A percentile compares a stretch with the other conserved stretches of the same genome.
Evolutionary conservation across 306 rosid species (phyloP).

Genomic region (Quercus bicolor): DNA sequence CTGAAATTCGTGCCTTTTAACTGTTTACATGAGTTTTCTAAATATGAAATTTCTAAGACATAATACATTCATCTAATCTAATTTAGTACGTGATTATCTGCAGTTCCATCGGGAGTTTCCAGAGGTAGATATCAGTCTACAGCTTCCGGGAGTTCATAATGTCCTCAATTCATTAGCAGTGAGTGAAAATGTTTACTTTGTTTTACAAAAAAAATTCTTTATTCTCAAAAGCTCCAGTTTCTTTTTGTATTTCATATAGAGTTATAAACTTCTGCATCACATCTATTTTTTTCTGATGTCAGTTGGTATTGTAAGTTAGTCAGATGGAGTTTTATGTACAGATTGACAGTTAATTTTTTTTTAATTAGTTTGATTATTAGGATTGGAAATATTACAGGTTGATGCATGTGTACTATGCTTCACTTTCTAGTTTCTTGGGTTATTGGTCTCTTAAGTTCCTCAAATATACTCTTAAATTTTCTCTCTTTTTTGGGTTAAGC

Average conservation of each 20-base stretch:
- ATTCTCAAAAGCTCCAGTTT: not conserved
- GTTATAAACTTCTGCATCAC: not conserved
- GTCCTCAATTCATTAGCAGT: constrained; percentile 36
- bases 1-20: not conserved
- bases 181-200: not conserved
- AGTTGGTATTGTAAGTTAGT: not conserved
- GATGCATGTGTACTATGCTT: not conserved
- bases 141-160: constrained; percentile 31
- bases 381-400: not conserved
- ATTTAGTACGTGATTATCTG: not conserved
- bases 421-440: not conserved
- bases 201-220: not conserved
- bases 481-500: not conserved
- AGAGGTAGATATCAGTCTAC: constrained; percentile 27
- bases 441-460: not conserved
- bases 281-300: not conserved
- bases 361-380: not conserved
- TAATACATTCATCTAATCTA: not conserved
- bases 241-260: not conserved
- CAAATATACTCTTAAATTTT: not conserved
- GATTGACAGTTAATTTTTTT: too few relatives aligned
- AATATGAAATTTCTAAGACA: not conserved
- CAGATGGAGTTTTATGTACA: not conserved
- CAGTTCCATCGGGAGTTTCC: constrained; percentile 24
- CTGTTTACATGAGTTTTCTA: not conserved